phyloP scores from a whole-genome alignment of 139 green algal genomes.

The Chlorella sp. region DNA sequence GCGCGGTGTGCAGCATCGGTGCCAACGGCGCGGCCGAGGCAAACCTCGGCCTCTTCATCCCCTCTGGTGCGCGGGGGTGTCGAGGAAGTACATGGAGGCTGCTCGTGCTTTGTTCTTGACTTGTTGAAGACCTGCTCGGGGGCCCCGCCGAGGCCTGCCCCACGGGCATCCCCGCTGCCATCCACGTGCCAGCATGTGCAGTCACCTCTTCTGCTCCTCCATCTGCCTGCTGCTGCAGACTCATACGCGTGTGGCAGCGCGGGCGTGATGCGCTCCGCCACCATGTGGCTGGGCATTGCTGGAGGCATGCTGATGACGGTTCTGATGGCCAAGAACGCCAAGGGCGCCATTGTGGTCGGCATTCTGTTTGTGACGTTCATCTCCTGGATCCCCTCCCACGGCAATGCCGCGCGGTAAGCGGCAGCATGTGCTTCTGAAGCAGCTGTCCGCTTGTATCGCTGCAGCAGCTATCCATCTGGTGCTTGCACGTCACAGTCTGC shows the following conservation, averaged over 20 bases:
- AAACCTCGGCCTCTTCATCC: conserved; percentile 8
- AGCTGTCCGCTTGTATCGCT: no score
- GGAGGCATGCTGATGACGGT: conserved; percentile 75
- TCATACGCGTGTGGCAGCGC: conserved; percentile 18
- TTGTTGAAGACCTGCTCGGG: no score
- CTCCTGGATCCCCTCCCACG: conserved; percentile 70
- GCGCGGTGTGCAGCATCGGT: neutral
- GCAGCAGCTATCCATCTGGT: no score
- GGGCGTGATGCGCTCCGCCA: conserved; percentile 63
- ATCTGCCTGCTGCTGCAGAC: neutral
- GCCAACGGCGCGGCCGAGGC: neutral
- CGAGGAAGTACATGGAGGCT: no score
- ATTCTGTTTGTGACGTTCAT: conserved; percentile 87
- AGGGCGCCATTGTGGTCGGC: conserved; percentile 76
- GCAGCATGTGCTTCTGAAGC: no score
- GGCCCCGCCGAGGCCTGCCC: no score
- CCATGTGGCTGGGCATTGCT: conserved; percentile 81
- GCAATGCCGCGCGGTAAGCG: conserved; percentile 39
- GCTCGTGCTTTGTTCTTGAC: no score
- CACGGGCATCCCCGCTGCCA: no score
- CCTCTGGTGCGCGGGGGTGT: conserved; percentile 5
- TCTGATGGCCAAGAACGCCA: conserved; percentile 67
- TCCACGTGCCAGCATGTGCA: no score
- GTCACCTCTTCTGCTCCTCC: no score
- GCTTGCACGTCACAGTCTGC: no score